Evolutionary conservation across 495 filamentous ascomycete genomes (phyloP), one percentile per base, ranked within the genome.

Genomic region (Hyaloscypha finlandica): DNA sequence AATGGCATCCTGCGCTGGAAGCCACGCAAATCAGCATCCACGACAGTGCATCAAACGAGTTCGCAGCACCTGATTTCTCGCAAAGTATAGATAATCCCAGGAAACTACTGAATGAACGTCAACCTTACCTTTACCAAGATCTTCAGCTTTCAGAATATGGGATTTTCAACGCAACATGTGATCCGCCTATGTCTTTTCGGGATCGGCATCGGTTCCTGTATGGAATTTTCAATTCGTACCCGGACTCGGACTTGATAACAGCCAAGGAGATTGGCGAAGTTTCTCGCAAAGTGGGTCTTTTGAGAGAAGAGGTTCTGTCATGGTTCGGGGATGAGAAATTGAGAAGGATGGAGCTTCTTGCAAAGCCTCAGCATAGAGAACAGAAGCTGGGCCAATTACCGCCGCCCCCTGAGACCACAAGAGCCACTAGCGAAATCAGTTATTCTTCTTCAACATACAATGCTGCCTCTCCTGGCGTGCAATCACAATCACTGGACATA

Each of bases 291-390:
- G 59, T 51, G 6, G 59, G 59, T 48, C 59, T 61, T 16, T 61
- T 61, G 37, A 61, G 48, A 37, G 59, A 61, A 61, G 59, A 61
- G 48, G 59, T 61, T 48, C 59, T 61, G 29, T 22, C 59, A 51
- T 61, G 59, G 59, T 61, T 61, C 35, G 29, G 51, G 39, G 59
- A 61, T 61, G 59, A 61, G 39, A 61, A 61, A 51, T 61, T 16
- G 39, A 61, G 59, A 51, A 61, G 59, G 30, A 35, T 37, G 48
- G 37, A 61, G 20, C 39, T 61, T 6, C 33, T 48, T 61, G 59
- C 59, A 20, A 48, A 61, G 4, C 6, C 33, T 61, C 35, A 8
- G 4, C 59, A 45, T n/a, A 11, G 48, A 35, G 59, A 35, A 32
- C 59, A 61, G 29, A 32, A 6, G 39, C 51, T 35, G 30, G 16